phyloP scores from a whole-genome alignment of 495 filamentous ascomycete species.

The Hypoxylon intermedium region DNA sequence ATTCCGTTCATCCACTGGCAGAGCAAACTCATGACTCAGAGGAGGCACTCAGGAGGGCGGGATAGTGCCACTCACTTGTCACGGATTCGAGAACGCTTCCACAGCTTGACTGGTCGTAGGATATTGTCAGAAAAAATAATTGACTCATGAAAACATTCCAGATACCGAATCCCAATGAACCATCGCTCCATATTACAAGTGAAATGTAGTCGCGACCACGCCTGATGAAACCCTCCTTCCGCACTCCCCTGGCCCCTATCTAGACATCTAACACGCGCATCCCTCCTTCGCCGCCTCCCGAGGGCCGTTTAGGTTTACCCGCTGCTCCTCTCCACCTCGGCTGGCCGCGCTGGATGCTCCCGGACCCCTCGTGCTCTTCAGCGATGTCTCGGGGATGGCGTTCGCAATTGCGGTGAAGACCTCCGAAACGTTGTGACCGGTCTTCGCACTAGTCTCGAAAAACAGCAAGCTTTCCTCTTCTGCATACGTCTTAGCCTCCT shows the following conservation, averaged over 20 bases:
- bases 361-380: constrained; percentile 81
- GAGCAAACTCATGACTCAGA: too few species aligned
- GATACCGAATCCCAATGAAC: constrained; percentile 39
- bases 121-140: constrained; percentile 32
- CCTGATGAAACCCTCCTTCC: constrained; percentile 17
- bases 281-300: constrained; percentile 79
- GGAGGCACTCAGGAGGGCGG: too few species aligned
- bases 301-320: constrained; percentile 72
- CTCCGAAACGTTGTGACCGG: constrained; percentile 87
- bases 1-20: too few species aligned
- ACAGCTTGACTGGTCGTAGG: constrained; percentile 15
- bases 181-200: constrained; percentile 45
- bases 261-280: constrained; percentile 78
- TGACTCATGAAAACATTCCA: constrained; percentile 33
- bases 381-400: constrained; percentile 91
- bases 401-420: constrained; percentile 99
- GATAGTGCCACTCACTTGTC: too few species aligned
- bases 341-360: constrained; percentile 63
- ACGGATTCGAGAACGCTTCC: constrained; percentile 18
- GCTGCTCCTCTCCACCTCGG: constrained; percentile 65
- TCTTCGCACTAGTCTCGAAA: constrained; percentile 98
- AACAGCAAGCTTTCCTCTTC: constrained; percentile 93
- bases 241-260: not conserved
- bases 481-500: constrained; percentile 90
- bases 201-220: constrained; percentile 35